Evolutionary conservation across 768 basidiomycete genomes (phyloP), one percentile per base, ranked within the genome.

Genomic region (Serpula lacrymans): DNA sequence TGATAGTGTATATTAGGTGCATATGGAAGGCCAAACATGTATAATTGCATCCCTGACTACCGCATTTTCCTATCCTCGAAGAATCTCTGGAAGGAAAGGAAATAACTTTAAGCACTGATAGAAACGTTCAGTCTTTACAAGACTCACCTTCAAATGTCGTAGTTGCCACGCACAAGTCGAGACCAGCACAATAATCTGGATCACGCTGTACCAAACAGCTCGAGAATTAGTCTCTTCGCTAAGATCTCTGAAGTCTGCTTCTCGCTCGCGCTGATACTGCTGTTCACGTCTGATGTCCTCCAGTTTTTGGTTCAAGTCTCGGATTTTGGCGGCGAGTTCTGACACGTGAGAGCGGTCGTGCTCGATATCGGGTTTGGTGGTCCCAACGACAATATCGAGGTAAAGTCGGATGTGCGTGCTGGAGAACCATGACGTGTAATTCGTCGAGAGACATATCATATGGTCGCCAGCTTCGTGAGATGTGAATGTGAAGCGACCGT

Each of bases 391-490:
- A 41, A 99, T 77, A 57, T 98, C 96, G 51, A 99, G 80, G 68
- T 97, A 87, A 45, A 99, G 79, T 33, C 90, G 89, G 47, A 99
- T 88, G 61, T 97, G 94, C 2, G 89, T 80, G 54, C 70, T 76
- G 42, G 77, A 74, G 63, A 88, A 88, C 91, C 89, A 95, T 12
- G 88, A 80, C 2, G 90, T 84, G 65, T 91, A 86, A 62, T 95
- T 95, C 14, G 90, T 88, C 5, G 89, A 89, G 36, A 98, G 78
- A 60, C 96, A 99, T 57, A 99, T 96, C 39, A 88, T 83, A 68
- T 99, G 96, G 70, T 98, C 96, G 34, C 94, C 94, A 21, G 94
- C 77, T 45, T 94, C 91, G 59, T 96, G 92, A 4, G 95, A 96
- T 20, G 96, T 97, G 58, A 99, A 99, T 0, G 96, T 98, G 69